A percentile compares a stretch with the other conserved stretches of the same genome.
Evolutionary conservation across 2,329 filamentous ascomycete genomes (phyloP).

Genomic region (Colletotrichum lupini): DNA sequence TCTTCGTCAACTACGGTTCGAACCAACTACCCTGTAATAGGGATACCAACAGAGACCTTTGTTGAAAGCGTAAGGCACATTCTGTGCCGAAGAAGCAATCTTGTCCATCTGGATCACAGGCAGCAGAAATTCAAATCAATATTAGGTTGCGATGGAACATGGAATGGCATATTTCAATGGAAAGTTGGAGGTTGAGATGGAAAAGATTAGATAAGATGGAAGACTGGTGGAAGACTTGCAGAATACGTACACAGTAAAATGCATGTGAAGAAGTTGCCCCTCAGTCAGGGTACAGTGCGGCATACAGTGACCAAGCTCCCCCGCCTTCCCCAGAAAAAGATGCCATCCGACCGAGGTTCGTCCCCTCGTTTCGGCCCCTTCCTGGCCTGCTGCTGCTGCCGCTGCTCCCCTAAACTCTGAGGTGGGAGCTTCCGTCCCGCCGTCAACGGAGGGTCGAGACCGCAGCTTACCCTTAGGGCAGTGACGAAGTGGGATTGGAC

Average conservation of each 20-base stretch:
- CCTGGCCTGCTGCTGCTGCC: not conserved
- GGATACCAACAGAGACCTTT: no score
- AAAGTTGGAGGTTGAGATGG: not conserved
- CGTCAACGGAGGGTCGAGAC: not conserved
- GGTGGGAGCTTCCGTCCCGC: conserved; percentile 13
- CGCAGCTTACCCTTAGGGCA: conserved; percentile 11
- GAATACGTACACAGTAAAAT: not conserved
- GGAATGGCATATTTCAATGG: not conserved
- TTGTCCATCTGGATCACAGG: no score
- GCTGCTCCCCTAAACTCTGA: not conserved
- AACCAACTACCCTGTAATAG: no score
- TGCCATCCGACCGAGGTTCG: conserved; percentile 31
- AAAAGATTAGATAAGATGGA: not conserved
- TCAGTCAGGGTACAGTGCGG: not conserved
- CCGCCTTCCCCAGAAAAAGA: conserved; percentile 2
- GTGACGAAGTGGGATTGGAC: not conserved
- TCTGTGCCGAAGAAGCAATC: no score
- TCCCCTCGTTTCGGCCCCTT: not conserved
- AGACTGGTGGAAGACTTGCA: not conserved
- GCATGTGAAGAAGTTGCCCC: not conserved
- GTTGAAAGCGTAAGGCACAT: no score
- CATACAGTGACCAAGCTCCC: not conserved
- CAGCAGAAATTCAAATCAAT: no score
- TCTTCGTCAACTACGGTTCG: no score
- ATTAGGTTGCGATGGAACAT: no score